Conservation (phyloP, 2,329 filamentous ascomycete genomes). For the Verruconis gallopava region DNA sequence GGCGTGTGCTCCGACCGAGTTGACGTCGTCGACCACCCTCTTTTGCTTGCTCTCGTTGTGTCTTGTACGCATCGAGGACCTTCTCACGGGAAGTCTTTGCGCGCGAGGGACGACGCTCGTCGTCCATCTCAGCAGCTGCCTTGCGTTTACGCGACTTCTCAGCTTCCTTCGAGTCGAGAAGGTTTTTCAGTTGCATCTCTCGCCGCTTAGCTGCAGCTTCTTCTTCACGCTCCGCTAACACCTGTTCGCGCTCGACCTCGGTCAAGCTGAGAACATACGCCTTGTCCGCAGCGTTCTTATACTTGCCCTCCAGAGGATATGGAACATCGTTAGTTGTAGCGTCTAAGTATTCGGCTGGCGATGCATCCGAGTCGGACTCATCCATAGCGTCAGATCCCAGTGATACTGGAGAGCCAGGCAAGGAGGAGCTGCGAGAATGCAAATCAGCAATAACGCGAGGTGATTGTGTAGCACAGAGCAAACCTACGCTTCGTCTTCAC, state of each 20-base stretch:
- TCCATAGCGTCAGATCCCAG: slow-evolving; percentile 80
- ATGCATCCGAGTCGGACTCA: slow-evolving; percentile 48
- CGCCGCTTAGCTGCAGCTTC: slow-evolving; percentile 73
- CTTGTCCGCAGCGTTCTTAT: slow-evolving; percentile 42
- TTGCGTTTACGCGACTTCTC: slow-evolving; percentile 47
- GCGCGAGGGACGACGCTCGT: slow-evolving; percentile 52
- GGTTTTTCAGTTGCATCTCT: slow-evolving; percentile 49
- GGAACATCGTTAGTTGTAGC: slow-evolving; percentile 49
- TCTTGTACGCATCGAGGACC: slow-evolving; percentile 59
- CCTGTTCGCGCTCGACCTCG: slow-evolving; percentile 81
- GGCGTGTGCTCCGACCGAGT: slow-evolving; percentile 33
- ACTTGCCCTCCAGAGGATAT: slow-evolving; percentile 81
- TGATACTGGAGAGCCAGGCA: slow-evolving; percentile 57
- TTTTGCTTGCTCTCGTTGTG: slow-evolving; percentile 46
- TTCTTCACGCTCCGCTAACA: slow-evolving; percentile 75
- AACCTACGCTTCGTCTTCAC: slow-evolving; percentile 76
- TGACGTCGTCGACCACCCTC: slow-evolving; percentile 38
- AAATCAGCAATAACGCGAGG: not conserved
- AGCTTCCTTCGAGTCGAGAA: slow-evolving; percentile 45
- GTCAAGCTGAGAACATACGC: slow-evolving; percentile 66
- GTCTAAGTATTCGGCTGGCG: slow-evolving; percentile 29
- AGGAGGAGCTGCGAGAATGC: slow-evolving; percentile 46
- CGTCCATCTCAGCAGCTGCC: slow-evolving; percentile 63
- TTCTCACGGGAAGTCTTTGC: slow-evolving; percentile 49
- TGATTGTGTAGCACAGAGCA: slow-evolving; percentile 11